A percentile compares a stretch with the other conserved stretches of the same genome.
Conservation (phyloP, 371 early-diverging fungal genomes). For the Mucor velutinosus region DNA sequence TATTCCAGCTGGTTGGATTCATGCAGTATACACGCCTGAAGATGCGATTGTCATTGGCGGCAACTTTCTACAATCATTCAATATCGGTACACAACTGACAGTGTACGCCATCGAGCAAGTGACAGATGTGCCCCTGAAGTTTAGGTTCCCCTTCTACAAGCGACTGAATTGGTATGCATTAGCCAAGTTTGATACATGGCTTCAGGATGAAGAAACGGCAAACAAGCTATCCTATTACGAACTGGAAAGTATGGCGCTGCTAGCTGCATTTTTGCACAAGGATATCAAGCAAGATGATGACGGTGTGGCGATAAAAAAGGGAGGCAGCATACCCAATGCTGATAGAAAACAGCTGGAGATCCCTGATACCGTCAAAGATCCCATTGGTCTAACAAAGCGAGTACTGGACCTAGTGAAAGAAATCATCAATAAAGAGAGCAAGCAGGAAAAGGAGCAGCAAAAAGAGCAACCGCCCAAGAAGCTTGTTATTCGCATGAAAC, state of each 20-base stretch:
- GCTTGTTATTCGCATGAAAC: slow-evolving; percentile 1
- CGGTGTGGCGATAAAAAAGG: neutral
- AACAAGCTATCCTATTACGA: slow-evolving; percentile 18
- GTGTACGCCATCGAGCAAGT: slow-evolving; percentile 76
- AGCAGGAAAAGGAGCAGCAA: neutral
- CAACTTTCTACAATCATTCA: slow-evolving; percentile 83
- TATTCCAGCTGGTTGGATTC: slow-evolving; percentile 96
- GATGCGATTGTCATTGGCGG: slow-evolving; percentile 93
- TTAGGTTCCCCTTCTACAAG: slow-evolving; percentile 85
- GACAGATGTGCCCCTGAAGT: slow-evolving; percentile 77
- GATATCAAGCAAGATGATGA: neutral
- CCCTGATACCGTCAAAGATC: slow-evolving; percentile 12
- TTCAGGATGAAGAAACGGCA: slow-evolving; percentile 9
- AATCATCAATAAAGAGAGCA: neutral
- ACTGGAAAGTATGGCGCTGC: slow-evolving; percentile 19
- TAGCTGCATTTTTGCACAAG: slow-evolving; percentile 9
- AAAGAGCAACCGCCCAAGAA: neutral
- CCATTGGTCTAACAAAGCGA: slow-evolving; percentile 10
- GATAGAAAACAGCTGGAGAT: slow-evolving; percentile 3
- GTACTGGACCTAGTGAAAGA: neutral
- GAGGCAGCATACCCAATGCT: neutral
- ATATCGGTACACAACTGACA: slow-evolving; percentile 69
- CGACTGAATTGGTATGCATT: slow-evolving; percentile 80
- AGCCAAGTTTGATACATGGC: slow-evolving; percentile 27
- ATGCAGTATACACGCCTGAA: slow-evolving; percentile 86